A percentile compares a stretch with the other conserved stretches of the same genome.
Conservation (phyloP, 768 basidiomycete species). For the Suillus sp. region DNA sequence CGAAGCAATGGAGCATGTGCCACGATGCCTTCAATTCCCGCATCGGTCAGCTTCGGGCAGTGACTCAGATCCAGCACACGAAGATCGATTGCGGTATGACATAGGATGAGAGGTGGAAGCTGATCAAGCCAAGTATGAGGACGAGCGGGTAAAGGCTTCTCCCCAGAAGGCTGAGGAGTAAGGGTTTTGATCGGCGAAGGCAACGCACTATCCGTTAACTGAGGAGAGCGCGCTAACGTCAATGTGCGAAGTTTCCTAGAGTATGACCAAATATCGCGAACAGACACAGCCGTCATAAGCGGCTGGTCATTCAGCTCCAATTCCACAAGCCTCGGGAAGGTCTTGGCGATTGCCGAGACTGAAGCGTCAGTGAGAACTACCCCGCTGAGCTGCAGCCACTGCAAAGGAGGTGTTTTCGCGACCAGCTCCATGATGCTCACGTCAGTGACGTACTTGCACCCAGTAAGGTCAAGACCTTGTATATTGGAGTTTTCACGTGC, state of each 20-base stretch:
- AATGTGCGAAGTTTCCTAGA: slow-evolving; percentile 76
- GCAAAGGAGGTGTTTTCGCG: slow-evolving; percentile 63
- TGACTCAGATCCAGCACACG: slow-evolving; percentile 78
- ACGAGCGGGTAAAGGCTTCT: slow-evolving; percentile 55
- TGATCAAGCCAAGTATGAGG: slow-evolving; percentile 63
- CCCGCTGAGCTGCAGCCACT: slow-evolving; percentile 75
- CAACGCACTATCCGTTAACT: slow-evolving; percentile 80
- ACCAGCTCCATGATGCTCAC: slow-evolving; percentile 75
- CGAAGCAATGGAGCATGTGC: slow-evolving; percentile 76
- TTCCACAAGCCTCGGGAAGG: slow-evolving; percentile 78
- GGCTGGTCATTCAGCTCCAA: slow-evolving; percentile 76
- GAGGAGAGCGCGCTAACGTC: slow-evolving; percentile 74
- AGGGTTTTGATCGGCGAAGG: slow-evolving; percentile 49
- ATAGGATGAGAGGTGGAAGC: slow-evolving; percentile 64
- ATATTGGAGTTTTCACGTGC: slow-evolving; percentile 65
- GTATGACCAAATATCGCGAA: slow-evolving; percentile 82
- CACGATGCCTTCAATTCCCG: slow-evolving; percentile 73
- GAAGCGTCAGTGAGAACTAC: slow-evolving; percentile 60
- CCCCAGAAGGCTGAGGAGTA: slow-evolving; percentile 24
- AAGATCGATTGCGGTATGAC: slow-evolving; percentile 69
- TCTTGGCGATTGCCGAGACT: slow-evolving; percentile 70
- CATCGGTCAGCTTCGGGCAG: slow-evolving; percentile 71
- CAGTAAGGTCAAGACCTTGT: slow-evolving; percentile 74
- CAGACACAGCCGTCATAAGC: slow-evolving; percentile 64
- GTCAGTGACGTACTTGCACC: slow-evolving; percentile 77